Conservation (phyloP, 2,329 filamentous ascomycete genomes). For the Lachnum nothofagi region DNA sequence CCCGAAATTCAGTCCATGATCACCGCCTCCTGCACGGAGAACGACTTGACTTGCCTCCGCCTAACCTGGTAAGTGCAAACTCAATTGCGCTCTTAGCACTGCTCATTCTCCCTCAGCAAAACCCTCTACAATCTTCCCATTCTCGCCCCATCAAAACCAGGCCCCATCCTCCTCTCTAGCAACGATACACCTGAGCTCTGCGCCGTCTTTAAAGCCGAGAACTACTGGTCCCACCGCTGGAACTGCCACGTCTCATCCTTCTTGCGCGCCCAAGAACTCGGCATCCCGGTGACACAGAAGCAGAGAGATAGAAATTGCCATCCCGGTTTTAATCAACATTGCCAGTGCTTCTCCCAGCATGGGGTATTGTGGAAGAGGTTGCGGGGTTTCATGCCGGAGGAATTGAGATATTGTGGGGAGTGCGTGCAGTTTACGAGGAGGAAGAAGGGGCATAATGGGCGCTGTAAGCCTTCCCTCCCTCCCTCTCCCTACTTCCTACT, state of each 20-base stretch:
- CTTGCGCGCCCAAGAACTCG: conserved; percentile 2
- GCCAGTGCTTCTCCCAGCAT: conserved; percentile 17
- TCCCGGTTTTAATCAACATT: conserved; percentile 15
- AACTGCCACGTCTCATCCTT: conserved; percentile 18
- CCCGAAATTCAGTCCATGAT: conserved; percentile 25
- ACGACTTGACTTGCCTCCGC: conserved; percentile 25
- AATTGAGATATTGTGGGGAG: conserved; percentile 22
- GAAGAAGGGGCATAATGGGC: conserved; percentile 18
- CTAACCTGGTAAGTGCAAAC: conserved; percentile 24
- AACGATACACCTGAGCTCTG: conserved; percentile 12
- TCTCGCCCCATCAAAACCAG: conserved; percentile 1
- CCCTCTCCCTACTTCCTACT: background rate
- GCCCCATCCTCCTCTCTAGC: conserved; percentile 13
- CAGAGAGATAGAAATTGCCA: conserved; percentile 7
- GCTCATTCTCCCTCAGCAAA: conserved; percentile 15
- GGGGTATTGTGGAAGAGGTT: conserved; percentile 17
- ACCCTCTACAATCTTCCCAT: conserved; percentile 22
- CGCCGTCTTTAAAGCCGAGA: background rate
- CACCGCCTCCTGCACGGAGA: conserved; percentile 21
- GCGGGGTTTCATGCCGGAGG: conserved; percentile 22
- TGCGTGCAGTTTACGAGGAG: conserved; percentile 25
- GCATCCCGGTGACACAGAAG: conserved; percentile 3
- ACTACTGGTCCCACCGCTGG: conserved; percentile 6
- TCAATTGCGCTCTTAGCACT: background rate
- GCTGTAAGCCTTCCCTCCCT: conserved; percentile 18